Percentiles rank a stretch among this genome's conserved stretches.
These are phyloP conservation scores for Colletotrichum karsti DNA, from an alignment of 2,329 filamentous ascomycete species.

Conservation along the genomic window DNA sequence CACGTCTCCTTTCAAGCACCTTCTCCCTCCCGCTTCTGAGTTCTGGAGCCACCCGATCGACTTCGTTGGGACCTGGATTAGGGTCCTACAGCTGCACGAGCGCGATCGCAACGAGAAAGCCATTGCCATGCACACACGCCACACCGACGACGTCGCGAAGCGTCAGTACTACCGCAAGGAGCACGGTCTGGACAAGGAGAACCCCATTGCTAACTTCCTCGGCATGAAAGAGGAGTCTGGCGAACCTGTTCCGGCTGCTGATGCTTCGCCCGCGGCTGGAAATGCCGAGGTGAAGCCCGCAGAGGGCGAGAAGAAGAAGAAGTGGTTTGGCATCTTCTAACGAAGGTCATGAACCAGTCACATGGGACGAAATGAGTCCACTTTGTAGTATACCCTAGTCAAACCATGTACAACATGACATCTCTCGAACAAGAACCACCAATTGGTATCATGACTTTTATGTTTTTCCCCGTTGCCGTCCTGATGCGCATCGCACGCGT, in stretches of 20 bases:
- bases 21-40: constrained; percentile 77
- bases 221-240: constrained; percentile 46
- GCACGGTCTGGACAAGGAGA: constrained; percentile 78
- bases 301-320: constrained; percentile 62
- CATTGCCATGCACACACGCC: constrained; percentile 75
- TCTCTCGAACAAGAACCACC: constrained; percentile 7
- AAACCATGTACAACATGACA: constrained; percentile 25
- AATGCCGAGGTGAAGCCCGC: constrained; percentile 24
- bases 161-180: constrained; percentile 84
- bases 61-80: constrained; percentile 70
- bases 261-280: constrained; percentile 20
- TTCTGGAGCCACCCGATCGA: constrained; percentile 75
- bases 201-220: constrained; percentile 59
- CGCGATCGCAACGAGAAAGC: constrained; percentile 75
- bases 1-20: constrained; percentile 81
- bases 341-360: background rate
- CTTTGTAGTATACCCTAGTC: constrained; percentile 23
- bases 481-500: constrained; percentile 4
- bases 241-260: constrained; percentile 39
- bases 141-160: constrained; percentile 88
- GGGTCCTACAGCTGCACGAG: constrained; percentile 81
- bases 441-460: constrained; percentile 26
- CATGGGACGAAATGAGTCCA: background rate
- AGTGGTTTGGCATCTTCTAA: constrained; percentile 86
- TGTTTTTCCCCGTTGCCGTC: background rate